phyloP scores from a whole-genome alignment of 495 filamentous ascomycete genomes.

The Xylaria nigripes region DNA sequence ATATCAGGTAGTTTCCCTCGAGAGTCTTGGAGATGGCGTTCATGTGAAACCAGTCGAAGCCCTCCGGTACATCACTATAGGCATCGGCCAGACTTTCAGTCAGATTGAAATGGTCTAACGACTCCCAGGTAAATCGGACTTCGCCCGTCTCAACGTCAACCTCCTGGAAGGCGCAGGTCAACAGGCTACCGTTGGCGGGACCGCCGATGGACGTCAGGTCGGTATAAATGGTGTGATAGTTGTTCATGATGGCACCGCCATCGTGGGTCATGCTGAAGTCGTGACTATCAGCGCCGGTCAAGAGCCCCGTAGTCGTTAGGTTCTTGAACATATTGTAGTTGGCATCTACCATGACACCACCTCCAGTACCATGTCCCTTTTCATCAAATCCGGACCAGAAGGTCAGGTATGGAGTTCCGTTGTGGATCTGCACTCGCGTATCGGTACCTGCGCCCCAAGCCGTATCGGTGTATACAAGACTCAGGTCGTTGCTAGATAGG shows the following conservation, averaged over 20 bases:
- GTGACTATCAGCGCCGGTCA: slow-evolving; percentile 14
- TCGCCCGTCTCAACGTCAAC: slow-evolving; percentile 43
- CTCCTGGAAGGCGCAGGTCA: slow-evolving; percentile 29
- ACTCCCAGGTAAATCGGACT: slow-evolving; percentile 47
- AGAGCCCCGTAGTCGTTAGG: slow-evolving; percentile 9
- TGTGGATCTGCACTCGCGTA: slow-evolving; percentile 10
- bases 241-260: slow-evolving; percentile 14
- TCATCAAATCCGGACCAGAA: slow-evolving; percentile 15
- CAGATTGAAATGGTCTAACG: slow-evolving; percentile 43
- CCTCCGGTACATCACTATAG: slow-evolving; percentile 16
- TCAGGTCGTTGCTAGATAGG: slow-evolving; percentile 12
- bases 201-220: slow-evolving; percentile 17
- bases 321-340: slow-evolving; percentile 13
- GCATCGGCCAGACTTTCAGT: slow-evolving; percentile 34
- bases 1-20: slow-evolving; percentile 50
- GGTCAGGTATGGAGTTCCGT: slow-evolving; percentile 15
- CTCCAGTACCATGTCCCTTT: slow-evolving; percentile 14
- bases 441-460: slow-evolving; percentile 13
- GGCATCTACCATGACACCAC: slow-evolving; percentile 15
- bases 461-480: slow-evolving; percentile 15
- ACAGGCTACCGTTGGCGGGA: slow-evolving; percentile 10
- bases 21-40: slow-evolving; percentile 50
- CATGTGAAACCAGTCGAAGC: slow-evolving; percentile 56
- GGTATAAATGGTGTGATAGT: slow-evolving; percentile 11
- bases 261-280: slow-evolving; percentile 16